Evolutionary conservation across 805 yeast genomes (phyloP).

Genomic region (Wickerhamomyces pijperi): DNA sequence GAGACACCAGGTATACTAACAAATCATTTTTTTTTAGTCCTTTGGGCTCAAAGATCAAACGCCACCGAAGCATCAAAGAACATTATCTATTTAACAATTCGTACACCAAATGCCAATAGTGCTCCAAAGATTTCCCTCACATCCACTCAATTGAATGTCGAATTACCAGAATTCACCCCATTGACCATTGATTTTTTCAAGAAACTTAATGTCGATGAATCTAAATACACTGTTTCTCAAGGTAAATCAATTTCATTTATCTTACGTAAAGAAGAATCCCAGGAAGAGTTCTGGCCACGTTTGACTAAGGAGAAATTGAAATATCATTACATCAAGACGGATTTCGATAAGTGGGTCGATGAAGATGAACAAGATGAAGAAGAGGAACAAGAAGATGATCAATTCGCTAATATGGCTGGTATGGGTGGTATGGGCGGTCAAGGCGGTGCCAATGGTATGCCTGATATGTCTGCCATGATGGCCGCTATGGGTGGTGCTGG

Average conservation of each 20-base stretch:
- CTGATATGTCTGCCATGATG: constrained; percentile 8
- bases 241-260: constrained; percentile 48
- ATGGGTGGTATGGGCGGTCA: constrained; percentile 20
- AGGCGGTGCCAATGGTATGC: constrained; percentile 20
- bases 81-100: constrained; percentile 61
- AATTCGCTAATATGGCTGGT: constrained; percentile 23
- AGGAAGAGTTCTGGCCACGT: constrained; percentile 90
- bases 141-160: constrained; percentile 37
- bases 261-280: constrained; percentile 55
- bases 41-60: constrained; percentile 96
- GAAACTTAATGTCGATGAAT: constrained; percentile 57
- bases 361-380: constrained; percentile 81
- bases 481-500: constrained; percentile 5
- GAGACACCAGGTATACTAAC: too few relatives aligned
- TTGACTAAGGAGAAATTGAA: constrained; percentile 79
- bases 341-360: constrained; percentile 96
- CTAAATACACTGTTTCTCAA: constrained; percentile 40
- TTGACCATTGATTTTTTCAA: constrained; percentile 66
- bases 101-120: constrained; percentile 56
- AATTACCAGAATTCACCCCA: constrained; percentile 30
- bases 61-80: constrained; percentile 65
- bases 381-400: constrained; percentile 20
- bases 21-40: constrained; percentile 24
- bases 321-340: constrained; percentile 77
- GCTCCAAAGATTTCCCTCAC: constrained; percentile 50